Evolutionary conservation across 1,284 basidiomycete genomes (phyloP).

Genomic region (Boletellus deceptivus): DNA sequence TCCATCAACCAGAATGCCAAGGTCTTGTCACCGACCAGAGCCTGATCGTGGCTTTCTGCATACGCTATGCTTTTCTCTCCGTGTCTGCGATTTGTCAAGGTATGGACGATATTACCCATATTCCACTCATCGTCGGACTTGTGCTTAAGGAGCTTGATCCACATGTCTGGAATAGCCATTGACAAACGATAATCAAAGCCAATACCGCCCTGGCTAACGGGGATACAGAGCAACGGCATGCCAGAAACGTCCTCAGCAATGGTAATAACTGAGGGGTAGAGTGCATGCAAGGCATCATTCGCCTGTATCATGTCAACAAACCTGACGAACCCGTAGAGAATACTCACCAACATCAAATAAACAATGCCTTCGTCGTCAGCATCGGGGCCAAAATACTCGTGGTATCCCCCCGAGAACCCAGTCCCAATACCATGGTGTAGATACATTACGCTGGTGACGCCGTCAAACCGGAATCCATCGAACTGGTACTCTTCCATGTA

Average conservation of each 20-base stretch:
- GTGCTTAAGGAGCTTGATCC: conserved; percentile 99
- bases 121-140: conserved; percentile 87
- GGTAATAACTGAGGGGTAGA: conserved; percentile 82
- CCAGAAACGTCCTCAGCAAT: conserved; percentile 98
- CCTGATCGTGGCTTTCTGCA: conserved; percentile 97
- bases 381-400: conserved; percentile 91
- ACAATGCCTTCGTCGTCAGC: conserved; percentile 90
- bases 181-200: conserved; percentile 98
- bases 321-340: background rate
- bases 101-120: conserved; percentile 84
- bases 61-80: conserved; percentile 93
- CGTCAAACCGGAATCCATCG: conserved; percentile 98
- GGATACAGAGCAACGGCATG: conserved; percentile 91
- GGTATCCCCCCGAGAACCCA: conserved; percentile 96
- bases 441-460: conserved; percentile 99
- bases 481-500: conserved; percentile 96
- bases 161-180: conserved; percentile 99
- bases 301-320: conserved; percentile 55
- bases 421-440: conserved; percentile 95
- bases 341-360: conserved; percentile 92
- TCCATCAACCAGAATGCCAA: conserved; percentile 99
- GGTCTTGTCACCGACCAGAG: conserved; percentile 97
- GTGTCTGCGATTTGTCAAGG: conserved; percentile 86
- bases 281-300: conserved; percentile 83
- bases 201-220: conserved; percentile 81